These are phyloP conservation scores for Eucalyptus coolabah DNA, from an alignment of 345 rosid species.

Conservation along the genomic window DNA sequence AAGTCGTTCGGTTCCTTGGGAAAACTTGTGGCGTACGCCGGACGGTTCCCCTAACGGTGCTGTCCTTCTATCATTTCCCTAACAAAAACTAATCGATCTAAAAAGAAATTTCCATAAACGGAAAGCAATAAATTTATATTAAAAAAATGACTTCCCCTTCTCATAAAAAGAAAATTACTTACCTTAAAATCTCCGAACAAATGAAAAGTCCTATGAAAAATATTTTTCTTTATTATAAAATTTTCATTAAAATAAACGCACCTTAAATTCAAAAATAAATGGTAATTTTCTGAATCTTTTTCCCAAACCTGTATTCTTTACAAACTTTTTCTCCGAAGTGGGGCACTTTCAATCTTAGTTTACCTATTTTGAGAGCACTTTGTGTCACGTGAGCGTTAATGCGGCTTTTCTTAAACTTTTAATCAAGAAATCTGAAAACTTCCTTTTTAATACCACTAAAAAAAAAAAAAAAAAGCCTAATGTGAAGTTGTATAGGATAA, in stretches of 20 bases:
- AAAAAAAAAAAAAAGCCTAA: background rate
- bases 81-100: background rate
- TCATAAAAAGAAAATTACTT: background rate
- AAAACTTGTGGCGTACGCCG: too few relatives aligned
- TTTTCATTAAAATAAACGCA: background rate
- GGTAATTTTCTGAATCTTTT: background rate
- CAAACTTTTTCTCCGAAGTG: background rate
- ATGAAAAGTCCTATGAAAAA: background rate
- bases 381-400: background rate
- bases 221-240: background rate
- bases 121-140: background rate
- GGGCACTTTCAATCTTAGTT: background rate
- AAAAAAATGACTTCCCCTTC: background rate
- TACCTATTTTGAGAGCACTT: background rate
- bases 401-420: background rate
- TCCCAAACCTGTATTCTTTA: background rate
- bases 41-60: too few relatives aligned
- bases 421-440: background rate
- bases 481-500: background rate
- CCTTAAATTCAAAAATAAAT: background rate
- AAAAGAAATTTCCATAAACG: background rate
- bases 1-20: too few relatives aligned
- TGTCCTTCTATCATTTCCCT: too few relatives aligned
- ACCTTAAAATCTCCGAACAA: background rate
- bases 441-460: background rate